These are phyloP conservation scores for Haplographium delicatum DNA, from an alignment of 495 filamentous ascomycete species.

Conservation along the genomic window DNA sequence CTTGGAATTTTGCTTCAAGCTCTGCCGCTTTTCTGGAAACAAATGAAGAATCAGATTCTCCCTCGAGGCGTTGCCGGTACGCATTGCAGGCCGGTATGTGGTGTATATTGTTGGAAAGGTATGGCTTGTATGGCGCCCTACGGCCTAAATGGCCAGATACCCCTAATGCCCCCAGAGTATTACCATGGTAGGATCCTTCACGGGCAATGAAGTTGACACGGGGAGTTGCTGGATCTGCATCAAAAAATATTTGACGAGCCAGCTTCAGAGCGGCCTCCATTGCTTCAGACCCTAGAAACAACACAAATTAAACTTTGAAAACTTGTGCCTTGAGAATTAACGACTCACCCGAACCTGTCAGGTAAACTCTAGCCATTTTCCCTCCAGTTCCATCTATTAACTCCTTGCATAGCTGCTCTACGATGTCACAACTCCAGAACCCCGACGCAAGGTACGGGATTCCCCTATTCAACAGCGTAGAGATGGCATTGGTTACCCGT, in stretches of 20 bases:
- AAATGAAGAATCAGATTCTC: constrained; percentile 44
- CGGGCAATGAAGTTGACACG: constrained; percentile 59
- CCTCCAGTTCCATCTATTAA: constrained; percentile 41
- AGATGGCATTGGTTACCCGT: constrained; percentile 35
- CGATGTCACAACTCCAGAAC: constrained; percentile 37
- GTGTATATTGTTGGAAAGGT: constrained; percentile 55
- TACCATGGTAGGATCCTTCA: constrained; percentile 70
- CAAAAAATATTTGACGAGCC: constrained; percentile 56
- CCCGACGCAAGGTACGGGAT: constrained; percentile 39
- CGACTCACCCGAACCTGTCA: constrained; percentile 54
- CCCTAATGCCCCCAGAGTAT: constrained; percentile 60
- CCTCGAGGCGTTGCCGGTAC: constrained; percentile 49
- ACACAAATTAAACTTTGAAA: background rate
- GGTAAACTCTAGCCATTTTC: constrained; percentile 39
- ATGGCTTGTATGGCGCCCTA: constrained; percentile 59
- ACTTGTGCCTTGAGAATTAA: background rate
- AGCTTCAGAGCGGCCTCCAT: constrained; percentile 62
- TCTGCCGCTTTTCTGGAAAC: constrained; percentile 52
- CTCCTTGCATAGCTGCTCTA: constrained; percentile 36
- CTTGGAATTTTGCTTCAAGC: constrained; percentile 68
- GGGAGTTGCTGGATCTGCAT: constrained; percentile 41
- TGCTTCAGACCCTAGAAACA: constrained; percentile 53
- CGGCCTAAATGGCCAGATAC: constrained; percentile 59
- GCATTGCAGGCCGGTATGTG: constrained; percentile 66
- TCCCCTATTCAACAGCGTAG: constrained; percentile 30